Base-by-base conservation (phyloP, 2,329 filamentous ascomycete genomes). In the Cyanodermella asteris region DNA sequence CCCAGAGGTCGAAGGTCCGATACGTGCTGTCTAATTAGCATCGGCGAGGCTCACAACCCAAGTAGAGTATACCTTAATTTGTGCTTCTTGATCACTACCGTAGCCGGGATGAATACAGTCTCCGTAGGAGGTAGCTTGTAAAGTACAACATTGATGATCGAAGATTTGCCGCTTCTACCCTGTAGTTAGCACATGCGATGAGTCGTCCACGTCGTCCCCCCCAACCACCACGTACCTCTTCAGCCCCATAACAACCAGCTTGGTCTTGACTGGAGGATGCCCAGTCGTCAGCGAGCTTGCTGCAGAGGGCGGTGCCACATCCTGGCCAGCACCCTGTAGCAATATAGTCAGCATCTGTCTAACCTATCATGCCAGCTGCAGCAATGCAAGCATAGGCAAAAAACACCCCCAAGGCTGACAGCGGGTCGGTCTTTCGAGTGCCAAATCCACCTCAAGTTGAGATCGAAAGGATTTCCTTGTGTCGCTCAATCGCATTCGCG, bases 1-100 rank as follows among this genome's bases (percentile, higher is more conserved):
- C 87, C 77, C 82, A 93, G 23, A 93, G 78, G 51, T 94, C 84
- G 38, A 94, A 93, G 45, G 94, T 84, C 81, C 94, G 93, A 46
- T 97, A 94, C 3, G 87, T 94, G 38, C 81, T 93, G 30, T 11
- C 21, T 22, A 26, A 25, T 20, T n/a, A 13, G 18, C 16, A 16
- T 13, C 6, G 22, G 7, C 17, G 18, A 21, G 13, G n/a, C n/a
- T 17, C 16, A 7, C 9, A n/a, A 19, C 5, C 18, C 15, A 14
- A 16, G 13, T 23, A 21, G 26, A 28, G 78, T 53, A n/a, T 49
- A 93, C 82, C 87, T 78, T 60, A 94, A 82, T 4, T 76, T 78
- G 38, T 93, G 81, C 44, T 91, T 91, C 43, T 91, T 81, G 34
- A 94, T 90, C 16, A 77, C 66, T 7, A 81, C 82, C 4, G 87